phyloP scores from a whole-genome alignment of 345 rosid species.

The Bruguiera parviflora region DNA sequence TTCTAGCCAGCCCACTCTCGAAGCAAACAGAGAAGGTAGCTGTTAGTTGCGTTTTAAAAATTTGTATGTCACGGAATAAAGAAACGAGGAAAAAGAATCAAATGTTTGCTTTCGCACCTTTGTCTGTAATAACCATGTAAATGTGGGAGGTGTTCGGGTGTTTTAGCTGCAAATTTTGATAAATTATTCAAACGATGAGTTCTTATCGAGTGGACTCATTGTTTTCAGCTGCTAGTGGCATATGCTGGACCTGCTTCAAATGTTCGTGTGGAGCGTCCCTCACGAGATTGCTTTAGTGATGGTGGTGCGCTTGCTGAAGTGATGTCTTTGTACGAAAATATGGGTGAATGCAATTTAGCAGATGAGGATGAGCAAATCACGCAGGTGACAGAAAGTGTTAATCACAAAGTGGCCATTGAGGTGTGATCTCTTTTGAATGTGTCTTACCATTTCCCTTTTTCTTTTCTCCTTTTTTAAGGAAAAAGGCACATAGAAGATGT shows the following conservation, averaged over 20 bases:
- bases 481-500: not conserved
- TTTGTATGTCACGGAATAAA: not conserved
- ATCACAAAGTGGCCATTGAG: slow-evolving; percentile 38
- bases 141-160: not conserved
- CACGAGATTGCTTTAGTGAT: slow-evolving; percentile 42
- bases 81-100: not conserved
- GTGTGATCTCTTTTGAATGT: slow-evolving; percentile 24
- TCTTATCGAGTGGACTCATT: slow-evolving; percentile 10
- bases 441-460: not conserved
- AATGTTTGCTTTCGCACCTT: not conserved
- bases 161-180: not conserved
- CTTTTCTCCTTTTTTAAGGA: not conserved
- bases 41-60: not conserved
- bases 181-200: not conserved
- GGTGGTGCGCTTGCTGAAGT: slow-evolving; percentile 78
- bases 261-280: slow-evolving; percentile 63
- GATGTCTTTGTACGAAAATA: slow-evolving; percentile 56
- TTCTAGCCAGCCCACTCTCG: slow-evolving; percentile 68
- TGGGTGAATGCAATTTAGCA: slow-evolving; percentile 28
- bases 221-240: slow-evolving; percentile 55
- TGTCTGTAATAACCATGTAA: not conserved
- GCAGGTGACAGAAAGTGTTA: slow-evolving; percentile 27
- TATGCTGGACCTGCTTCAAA: slow-evolving; percentile 91
- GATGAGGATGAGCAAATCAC: slow-evolving; percentile 25
- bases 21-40: slow-evolving; percentile 79